Evolutionary conservation across 768 basidiomycete species (phyloP), one percentile per base, ranked within the genome.

Genomic region (Cantharellus cinnabarinus): DNA sequence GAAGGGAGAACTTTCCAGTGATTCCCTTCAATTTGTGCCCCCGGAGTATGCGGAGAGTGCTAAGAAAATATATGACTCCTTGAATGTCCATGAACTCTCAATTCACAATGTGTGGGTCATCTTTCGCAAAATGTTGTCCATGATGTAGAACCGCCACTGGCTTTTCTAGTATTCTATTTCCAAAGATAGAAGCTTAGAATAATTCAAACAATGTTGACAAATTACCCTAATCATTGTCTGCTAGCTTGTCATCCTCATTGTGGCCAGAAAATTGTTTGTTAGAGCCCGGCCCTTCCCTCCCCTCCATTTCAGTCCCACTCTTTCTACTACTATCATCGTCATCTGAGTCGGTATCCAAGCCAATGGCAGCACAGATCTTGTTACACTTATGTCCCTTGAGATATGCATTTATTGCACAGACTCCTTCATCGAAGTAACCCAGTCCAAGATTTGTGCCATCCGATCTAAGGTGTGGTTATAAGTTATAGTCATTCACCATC

Each of bases 11-110:
- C 56, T 73, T 10, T 51, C 54, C 5, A 54, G 59, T 15, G 59
- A 60, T n/a, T 14, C 51, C 3, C 41, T 75, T 0, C 34, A 55
- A 7, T 75, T 75, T 66, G 65, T 66, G 0, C 10, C 52, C 34
- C 52, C 2, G 14, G 52, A 54, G 52, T 54, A 54, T 54, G 52
- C 52, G 2, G 10, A 14, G 52, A 10, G 10, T 10, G 52, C 52
- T 10, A 10, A 35, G 10, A 37, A 10, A 37, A 37, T 35, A 14
- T 54, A 14, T 54, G 52, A 54, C 10, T 38, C 10, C 38, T 37
- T 54, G 10, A 37, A 37, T 38, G 52, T 54, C 10, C 10, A 10
- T 14, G 35, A 54, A 14, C 52, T 54, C 52, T 54, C 52, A 10
- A 10, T 54, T 10, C 10, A 35, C 10, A 54, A 54, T 54, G 52